These are phyloP conservation scores for Primulina tabacum DNA, from an alignment of 257 asterid genomes.

Conservation along the genomic window DNA sequence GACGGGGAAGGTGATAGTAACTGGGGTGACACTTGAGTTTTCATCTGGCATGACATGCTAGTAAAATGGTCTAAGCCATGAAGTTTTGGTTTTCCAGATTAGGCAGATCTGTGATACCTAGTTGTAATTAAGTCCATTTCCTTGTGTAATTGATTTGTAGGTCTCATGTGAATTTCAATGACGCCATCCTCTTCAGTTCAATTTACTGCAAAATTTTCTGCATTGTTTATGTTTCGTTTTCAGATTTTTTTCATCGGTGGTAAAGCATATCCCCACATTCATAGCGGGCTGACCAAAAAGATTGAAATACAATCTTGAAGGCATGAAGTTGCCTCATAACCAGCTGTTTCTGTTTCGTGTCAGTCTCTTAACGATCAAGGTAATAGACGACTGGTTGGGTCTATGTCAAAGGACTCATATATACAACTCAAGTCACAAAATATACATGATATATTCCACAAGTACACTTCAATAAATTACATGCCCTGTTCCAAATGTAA, in stretches of 20 bases:
- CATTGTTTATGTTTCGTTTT: neutral
- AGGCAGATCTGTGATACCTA: constrained; percentile 23
- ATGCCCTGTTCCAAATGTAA: neutral
- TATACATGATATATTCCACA: neutral
- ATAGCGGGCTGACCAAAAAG: too few relatives aligned
- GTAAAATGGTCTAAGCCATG: constrained; percentile 13
- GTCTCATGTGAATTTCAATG: constrained; percentile 10
- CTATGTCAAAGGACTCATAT: neutral
- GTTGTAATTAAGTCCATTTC: constrained; percentile 29
- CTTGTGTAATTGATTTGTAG: constrained; percentile 27
- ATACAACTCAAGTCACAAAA: neutral
- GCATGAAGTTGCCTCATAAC: too few relatives aligned
- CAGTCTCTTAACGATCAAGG: neutral
- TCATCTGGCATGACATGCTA: neutral
- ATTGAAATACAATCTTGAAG: too few relatives aligned
- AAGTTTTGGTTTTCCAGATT: constrained; percentile 25
- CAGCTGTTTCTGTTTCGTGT: too few relatives aligned
- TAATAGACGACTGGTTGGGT: neutral
- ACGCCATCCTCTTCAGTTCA: neutral
- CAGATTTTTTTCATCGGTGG: neutral
- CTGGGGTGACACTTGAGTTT: constrained; percentile 47
- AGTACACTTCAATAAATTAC: neutral
- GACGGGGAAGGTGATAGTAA: constrained; percentile 48
- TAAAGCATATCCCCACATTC: neutral
- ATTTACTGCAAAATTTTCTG: neutral